Conservation (phyloP, 2,329 filamentous ascomycete genomes). For the Trichoderma sp. region DNA sequence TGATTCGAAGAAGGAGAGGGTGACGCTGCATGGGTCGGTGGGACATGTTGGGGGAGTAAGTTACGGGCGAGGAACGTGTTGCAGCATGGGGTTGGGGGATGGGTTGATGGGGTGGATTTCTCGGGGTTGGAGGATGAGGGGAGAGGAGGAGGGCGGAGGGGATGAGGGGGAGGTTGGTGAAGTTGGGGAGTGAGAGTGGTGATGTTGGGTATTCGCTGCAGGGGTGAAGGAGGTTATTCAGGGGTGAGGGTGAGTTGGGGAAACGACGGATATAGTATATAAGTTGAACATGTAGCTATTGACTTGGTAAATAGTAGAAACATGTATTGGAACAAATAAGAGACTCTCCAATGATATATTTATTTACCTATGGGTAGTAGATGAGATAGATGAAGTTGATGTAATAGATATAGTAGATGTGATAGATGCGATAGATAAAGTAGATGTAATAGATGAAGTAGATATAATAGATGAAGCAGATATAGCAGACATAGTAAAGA, state of each 20-base stretch:
- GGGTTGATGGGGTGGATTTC: slow-evolving; percentile 63
- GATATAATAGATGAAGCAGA: too few species aligned
- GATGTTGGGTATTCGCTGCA: slow-evolving; percentile 65
- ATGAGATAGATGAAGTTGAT: background rate
- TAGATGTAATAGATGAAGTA: too few species aligned
- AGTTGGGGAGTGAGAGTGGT: slow-evolving; percentile 60
- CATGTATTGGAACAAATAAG: too few species aligned
- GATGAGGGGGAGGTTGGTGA: slow-evolving; percentile 65
- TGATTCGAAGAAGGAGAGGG: slow-evolving; percentile 56
- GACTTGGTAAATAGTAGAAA: background rate
- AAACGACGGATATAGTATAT: background rate
- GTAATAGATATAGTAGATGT: background rate
- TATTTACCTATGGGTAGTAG: background rate
- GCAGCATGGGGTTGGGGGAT: slow-evolving; percentile 71
- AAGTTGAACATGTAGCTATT: fast-evolving
- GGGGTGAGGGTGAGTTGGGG: slow-evolving; percentile 26
- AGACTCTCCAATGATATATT: too few species aligned
- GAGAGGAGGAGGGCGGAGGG: slow-evolving; percentile 54
- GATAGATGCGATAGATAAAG: too few species aligned
- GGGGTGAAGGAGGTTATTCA: slow-evolving; percentile 42
- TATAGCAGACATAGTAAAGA: too few species aligned
- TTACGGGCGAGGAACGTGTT: slow-evolving; percentile 69
- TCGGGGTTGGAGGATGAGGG: slow-evolving; percentile 41
- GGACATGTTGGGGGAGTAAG: slow-evolving; percentile 56
- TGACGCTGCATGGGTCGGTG: slow-evolving; percentile 73